Percentiles rank a stretch among this genome's conserved stretches.
Evolutionary conservation across 257 asterid genomes (phyloP).

Genomic region (Vinca minor): DNA sequence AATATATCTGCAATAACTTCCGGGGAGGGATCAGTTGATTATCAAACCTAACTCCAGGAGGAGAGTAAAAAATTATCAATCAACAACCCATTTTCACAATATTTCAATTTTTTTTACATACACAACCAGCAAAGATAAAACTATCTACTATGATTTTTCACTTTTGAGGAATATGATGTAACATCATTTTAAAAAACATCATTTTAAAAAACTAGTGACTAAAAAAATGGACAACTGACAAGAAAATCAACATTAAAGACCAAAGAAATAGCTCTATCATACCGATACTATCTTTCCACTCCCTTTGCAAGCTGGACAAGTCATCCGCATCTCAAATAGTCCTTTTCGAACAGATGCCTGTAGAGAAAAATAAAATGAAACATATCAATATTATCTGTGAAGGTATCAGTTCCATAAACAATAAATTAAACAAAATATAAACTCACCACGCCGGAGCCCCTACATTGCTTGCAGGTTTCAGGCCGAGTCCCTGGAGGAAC

Average conservation of each 20-base stretch:
- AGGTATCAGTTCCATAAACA: not conserved
- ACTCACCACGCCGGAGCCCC: conserved; percentile 84
- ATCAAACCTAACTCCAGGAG: not conserved
- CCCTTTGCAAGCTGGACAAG: conserved; percentile 70
- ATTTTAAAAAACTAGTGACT: no score
- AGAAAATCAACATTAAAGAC: not conserved
- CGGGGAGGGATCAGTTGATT: not conserved
- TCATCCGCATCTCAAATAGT: conserved; percentile 40
- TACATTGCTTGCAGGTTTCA: conserved; percentile 83
- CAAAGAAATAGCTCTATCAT: conserved; percentile 19
- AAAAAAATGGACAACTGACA: not conserved
- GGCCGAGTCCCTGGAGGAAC: conserved; percentile 98
- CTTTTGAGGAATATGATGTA: no score
- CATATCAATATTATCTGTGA: not conserved
- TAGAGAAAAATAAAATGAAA: conserved; percentile 5
- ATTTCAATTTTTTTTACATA: not conserved
- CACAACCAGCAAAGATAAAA: not conserved
- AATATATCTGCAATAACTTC: not conserved
- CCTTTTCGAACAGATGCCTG: conserved; percentile 56
- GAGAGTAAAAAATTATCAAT: not conserved
- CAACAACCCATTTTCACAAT: not conserved
- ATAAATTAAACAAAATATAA: conserved; percentile 13
- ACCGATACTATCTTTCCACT: conserved; percentile 77
- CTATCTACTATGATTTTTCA: not conserved
- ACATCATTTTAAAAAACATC: no score